Evolutionary conservation across 139 green algal genomes (phyloP).

Genomic region (Trebouxia sp.): DNA sequence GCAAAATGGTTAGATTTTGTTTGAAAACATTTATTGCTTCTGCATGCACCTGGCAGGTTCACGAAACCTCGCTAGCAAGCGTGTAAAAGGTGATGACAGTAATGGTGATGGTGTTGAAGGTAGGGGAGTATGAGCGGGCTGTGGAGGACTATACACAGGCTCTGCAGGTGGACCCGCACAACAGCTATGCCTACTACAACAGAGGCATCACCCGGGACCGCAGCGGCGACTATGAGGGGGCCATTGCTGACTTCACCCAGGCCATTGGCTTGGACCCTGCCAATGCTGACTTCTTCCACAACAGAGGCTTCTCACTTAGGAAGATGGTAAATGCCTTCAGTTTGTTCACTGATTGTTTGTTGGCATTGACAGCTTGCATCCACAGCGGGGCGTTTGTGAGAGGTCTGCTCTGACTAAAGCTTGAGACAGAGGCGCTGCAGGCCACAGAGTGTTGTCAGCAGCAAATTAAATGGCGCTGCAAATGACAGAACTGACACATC

Average conservation of each 20-base stretch:
- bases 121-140: conserved; percentile 59
- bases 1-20: too few relatives aligned
- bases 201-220: conserved; percentile 76
- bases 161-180: conserved; percentile 60
- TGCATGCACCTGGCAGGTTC: too few relatives aligned
- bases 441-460: background rate
- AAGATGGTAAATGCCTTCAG: conserved; percentile 59
- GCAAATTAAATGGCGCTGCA: too few relatives aligned
- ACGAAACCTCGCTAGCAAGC: too few relatives aligned
- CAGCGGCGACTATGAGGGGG: conserved; percentile 58
- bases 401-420: background rate
- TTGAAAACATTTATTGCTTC: too few relatives aligned
- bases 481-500: too few relatives aligned
- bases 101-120: background rate
- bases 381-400: background rate
- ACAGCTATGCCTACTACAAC: conserved; percentile 84
- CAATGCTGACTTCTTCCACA: conserved; percentile 90
- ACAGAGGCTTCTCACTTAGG: conserved; percentile 83
- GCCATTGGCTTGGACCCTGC: conserved; percentile 72
- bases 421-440: background rate
- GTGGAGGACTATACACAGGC: conserved; percentile 74
- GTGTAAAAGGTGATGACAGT: background rate
- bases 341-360: background rate
- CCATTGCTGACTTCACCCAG: conserved; percentile 69
- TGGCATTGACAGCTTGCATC: background rate